Evolutionary conservation across 2,329 filamentous ascomycete genomes (phyloP), one percentile per base, ranked within the genome.

Genomic region (Fusarium duplospermum): DNA sequence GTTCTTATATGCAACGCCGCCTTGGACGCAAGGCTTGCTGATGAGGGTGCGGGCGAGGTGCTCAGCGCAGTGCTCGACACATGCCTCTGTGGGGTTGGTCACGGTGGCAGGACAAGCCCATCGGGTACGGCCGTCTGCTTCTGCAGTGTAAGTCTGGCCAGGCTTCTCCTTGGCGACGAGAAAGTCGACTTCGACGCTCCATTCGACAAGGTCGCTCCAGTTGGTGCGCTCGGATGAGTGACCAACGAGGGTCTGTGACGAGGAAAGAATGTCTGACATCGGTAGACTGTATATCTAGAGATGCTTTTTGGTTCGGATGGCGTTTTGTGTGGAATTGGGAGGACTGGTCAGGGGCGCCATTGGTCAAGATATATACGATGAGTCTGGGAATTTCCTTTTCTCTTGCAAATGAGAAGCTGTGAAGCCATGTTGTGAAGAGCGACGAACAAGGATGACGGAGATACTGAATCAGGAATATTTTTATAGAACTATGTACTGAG

Each of bases 121-220:
- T 8, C 70, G 70, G 14, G 24, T 14, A 6, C 61, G 40, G 11
- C 47, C 60, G 13, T 33, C 4, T 0, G 36, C 24, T 20, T 22
- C 54, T 8, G 54, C 29, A 4, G 45, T n/a, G 62, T 74, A 70
- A 18, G 38, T 20, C 22, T 42, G 5, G 6, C 47, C 69, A 3
- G 42, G 22, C 35, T 62, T 67, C 31, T 72, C 62, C 20, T 75
- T 69, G 61, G 76, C 76, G 16, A 79, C 76, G 31, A 79, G 64
- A 36, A 78, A 77, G 20, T 79, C 76, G 57, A 79, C 50, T 27
- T 76, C 73, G 58, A 78, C 60, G 62, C 59, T 66, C 65, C 70
- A 78, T 40, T 71, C 62, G 18, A 69, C 24, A 7, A 67, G 61
- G n/a, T 70, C 38, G 6, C 52, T 50, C 13, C 50, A 16, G 8